These are phyloP conservation scores for Ophiocordyceps camponoti-saundersi DNA, from an alignment of 2,329 filamentous ascomycete species.

Conservation along the genomic window DNA sequence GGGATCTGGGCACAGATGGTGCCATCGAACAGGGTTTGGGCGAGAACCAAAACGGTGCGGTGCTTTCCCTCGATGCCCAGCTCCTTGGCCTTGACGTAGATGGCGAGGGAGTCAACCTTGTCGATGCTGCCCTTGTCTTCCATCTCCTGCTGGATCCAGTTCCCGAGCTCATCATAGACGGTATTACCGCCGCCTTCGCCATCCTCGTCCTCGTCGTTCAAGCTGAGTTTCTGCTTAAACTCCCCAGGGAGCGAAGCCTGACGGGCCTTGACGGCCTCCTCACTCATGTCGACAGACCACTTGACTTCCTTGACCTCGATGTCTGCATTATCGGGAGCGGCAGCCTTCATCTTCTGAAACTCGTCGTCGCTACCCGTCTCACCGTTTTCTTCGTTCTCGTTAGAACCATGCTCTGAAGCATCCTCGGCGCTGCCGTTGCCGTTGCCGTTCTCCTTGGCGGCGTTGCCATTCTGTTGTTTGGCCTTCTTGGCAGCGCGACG, in stretches of 20 bases:
- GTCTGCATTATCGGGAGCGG: conserved; percentile 29
- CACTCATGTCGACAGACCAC: conserved; percentile 94
- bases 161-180: conserved; percentile 78
- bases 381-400: conserved; percentile 32
- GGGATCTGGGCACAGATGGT: conserved; percentile 78
- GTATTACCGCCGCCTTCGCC: conserved; percentile 59
- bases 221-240: conserved; percentile 78
- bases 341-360: conserved; percentile 63
- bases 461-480: conserved; percentile 59
- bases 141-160: conserved; percentile 70
- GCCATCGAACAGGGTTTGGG: conserved; percentile 85
- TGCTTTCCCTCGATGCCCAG: conserved; percentile 89
- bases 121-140: conserved; percentile 55
- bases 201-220: conserved; percentile 69
- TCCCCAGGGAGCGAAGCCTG: conserved; percentile 86
- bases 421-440: conserved; percentile 42
- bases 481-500: conserved; percentile 84
- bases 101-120: conserved; percentile 72
- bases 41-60: conserved; percentile 78
- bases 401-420: conserved; percentile 30
- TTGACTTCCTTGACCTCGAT: conserved; percentile 65
- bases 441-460: conserved; percentile 32
- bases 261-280: conserved; percentile 86
- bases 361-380: conserved; percentile 82
- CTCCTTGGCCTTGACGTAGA: conserved; percentile 95